phyloP scores from a whole-genome alignment of 345 rosid species.

The Hirschfeldia incana region DNA sequence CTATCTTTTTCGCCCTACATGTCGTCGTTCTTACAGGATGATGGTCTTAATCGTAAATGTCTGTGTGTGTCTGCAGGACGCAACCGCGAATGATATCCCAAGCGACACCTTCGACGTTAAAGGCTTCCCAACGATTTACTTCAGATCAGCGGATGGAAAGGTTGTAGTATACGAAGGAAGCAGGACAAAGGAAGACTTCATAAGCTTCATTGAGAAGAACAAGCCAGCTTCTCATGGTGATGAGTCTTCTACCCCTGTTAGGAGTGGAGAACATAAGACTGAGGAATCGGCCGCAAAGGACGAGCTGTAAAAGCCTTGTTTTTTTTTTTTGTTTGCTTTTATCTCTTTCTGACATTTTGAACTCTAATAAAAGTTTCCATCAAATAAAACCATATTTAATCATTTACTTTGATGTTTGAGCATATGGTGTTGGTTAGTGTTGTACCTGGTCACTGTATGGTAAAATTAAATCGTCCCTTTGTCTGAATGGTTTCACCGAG shows the following conservation, averaged over 20 bases:
- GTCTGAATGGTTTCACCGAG: neutral
- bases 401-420: neutral
- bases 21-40: neutral
- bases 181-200: slow-evolving; percentile 80
- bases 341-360: neutral
- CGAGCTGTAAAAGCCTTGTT: slow-evolving; percentile 52
- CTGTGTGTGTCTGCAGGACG: slow-evolving; percentile 52
- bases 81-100: slow-evolving; percentile 80
- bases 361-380: slow-evolving; percentile 3
- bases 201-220: slow-evolving; percentile 82
- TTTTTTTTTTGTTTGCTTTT: neutral
- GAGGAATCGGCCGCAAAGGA: slow-evolving; percentile 48
- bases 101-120: slow-evolving; percentile 63
- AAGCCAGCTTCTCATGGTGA: slow-evolving; percentile 35
- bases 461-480: neutral
- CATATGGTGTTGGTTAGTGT: neutral
- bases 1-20: neutral
- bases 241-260: slow-evolving; percentile 3
- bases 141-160: slow-evolving; percentile 71
- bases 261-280: slow-evolving; percentile 23
- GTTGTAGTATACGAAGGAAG: slow-evolving; percentile 61
- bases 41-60: neutral
- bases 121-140: slow-evolving; percentile 86
- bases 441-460: neutral
- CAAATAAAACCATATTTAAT: neutral